Evolutionary conservation across 106 monocot species (phyloP).

Genomic region (Xerophyta viscosa): DNA sequence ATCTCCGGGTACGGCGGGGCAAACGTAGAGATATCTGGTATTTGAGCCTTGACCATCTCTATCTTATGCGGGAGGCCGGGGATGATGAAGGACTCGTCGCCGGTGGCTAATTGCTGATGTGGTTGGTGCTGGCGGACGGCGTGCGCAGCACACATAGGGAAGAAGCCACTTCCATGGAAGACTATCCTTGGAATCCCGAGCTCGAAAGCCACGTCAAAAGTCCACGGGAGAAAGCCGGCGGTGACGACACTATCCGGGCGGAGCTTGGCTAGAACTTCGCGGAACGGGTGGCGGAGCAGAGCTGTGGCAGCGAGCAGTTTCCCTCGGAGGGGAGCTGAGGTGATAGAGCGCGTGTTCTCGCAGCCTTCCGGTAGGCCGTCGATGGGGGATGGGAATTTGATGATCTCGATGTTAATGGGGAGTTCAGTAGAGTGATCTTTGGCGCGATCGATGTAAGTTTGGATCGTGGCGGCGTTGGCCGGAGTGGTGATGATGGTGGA

Average conservation of each 20-base stretch:
- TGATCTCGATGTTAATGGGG: not conserved
- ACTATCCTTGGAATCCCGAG: conserved; percentile 8
- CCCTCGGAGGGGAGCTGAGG: not conserved
- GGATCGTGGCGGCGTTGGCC: not conserved
- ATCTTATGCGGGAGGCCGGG: conserved; percentile 11
- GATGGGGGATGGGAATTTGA: not conserved
- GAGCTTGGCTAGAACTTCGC: not conserved
- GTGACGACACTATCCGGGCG: conserved; percentile 9
- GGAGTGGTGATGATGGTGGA: not conserved
- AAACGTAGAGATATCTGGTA: not conserved
- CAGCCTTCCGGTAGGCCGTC: conserved; percentile 1
- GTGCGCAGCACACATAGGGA: not conserved
- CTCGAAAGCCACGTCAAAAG: not conserved
- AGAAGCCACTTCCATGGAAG: conserved; percentile 14
- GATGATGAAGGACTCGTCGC: not conserved
- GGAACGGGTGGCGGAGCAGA: conserved; percentile 2
- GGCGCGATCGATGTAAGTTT: not conserved
- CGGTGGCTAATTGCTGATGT: not conserved
- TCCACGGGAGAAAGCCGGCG: conserved; percentile 16
- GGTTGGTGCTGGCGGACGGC: not conserved
- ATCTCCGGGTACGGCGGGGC: not conserved
- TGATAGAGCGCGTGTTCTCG: not conserved
- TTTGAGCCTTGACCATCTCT: conserved; percentile 6
- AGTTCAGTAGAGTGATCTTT: not conserved
- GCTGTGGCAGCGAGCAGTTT: not conserved